Evolutionary conservation across 257 asterid genomes (phyloP).

Genomic region (Forsythia suspensa): DNA sequence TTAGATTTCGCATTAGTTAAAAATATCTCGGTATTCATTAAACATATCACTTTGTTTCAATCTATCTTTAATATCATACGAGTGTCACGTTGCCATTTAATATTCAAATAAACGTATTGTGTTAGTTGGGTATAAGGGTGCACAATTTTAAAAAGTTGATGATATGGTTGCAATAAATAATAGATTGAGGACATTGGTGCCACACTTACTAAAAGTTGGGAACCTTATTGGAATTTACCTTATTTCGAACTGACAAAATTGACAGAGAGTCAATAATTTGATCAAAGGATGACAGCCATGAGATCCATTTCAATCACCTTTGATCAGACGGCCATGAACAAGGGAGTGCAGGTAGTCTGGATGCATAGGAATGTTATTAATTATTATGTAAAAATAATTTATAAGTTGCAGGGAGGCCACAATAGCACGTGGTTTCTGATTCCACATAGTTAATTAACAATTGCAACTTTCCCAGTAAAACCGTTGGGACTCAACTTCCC

Average conservation of each 20-base stretch:
- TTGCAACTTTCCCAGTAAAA: constrained; percentile 56
- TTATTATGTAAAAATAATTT: constrained; percentile 22
- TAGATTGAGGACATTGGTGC: too few relatives aligned
- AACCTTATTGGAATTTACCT: too few relatives aligned
- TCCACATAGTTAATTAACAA: constrained; percentile 54
- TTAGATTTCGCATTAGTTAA: too few relatives aligned
- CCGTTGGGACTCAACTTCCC: constrained; percentile 73
- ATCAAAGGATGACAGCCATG: neutral
- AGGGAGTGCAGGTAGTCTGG: neutral
- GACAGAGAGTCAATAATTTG: constrained; percentile 1
- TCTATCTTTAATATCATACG: too few relatives aligned
- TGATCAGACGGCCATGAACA: constrained; percentile 29
- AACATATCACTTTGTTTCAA: too few relatives aligned
- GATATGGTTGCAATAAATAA: too few relatives aligned
- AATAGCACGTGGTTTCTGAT: constrained; percentile 93
- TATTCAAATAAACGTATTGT: too few relatives aligned
- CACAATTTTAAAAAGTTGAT: too few relatives aligned
- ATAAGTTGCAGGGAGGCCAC: constrained; percentile 38
- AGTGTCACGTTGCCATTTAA: too few relatives aligned
- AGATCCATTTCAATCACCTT: neutral
- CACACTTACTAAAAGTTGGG: too few relatives aligned
- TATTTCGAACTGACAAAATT: neutral
- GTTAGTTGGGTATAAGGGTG: too few relatives aligned
- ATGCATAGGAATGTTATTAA: constrained; percentile 34
- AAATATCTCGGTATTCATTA: too few relatives aligned